phyloP scores from a whole-genome alignment of 2,329 filamentous ascomycete species.

The Aspergillus sp. region DNA sequence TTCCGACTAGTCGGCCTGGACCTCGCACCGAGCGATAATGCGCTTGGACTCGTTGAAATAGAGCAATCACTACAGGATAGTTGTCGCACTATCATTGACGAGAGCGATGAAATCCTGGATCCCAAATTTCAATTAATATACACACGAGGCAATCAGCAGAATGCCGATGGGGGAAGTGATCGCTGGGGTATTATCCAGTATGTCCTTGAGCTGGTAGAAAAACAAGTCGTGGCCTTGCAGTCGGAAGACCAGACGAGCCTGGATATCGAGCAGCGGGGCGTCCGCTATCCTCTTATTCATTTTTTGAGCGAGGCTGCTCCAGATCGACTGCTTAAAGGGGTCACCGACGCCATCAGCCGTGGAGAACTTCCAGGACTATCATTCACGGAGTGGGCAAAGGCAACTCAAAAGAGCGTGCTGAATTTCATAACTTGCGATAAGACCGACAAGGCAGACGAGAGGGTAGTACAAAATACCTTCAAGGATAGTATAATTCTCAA shows the following conservation, averaged over 20 bases:
- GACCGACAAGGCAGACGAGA: background rate
- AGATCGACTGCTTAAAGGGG: slow-evolving; percentile 6
- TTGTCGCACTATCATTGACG: slow-evolving; percentile 60
- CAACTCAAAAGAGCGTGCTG: slow-evolving; percentile 13
- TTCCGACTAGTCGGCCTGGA: slow-evolving; percentile 51
- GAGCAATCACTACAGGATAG: slow-evolving; percentile 6
- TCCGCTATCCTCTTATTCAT: slow-evolving; percentile 22
- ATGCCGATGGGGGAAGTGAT: slow-evolving; percentile 44
- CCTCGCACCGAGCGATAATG: no score
- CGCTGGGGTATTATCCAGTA: slow-evolving; percentile 1
- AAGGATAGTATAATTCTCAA: background rate
- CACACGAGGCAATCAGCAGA: slow-evolving; percentile 54
- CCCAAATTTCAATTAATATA: slow-evolving; percentile 63
- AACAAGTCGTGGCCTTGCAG: slow-evolving; percentile 7
- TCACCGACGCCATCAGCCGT: slow-evolving; percentile 15
- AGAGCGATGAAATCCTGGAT: slow-evolving; percentile 63
- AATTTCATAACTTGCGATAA: slow-evolving; percentile 13
- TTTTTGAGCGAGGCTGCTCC: slow-evolving; percentile 17
- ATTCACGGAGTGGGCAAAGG: slow-evolving; percentile 18
- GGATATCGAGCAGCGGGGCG: slow-evolving; percentile 13
- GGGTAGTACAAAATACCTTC: background rate
- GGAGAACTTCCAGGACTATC: slow-evolving; percentile 20
- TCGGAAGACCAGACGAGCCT: slow-evolving; percentile 4
- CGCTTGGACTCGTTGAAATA: background rate
- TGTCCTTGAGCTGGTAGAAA: slow-evolving; percentile 2